These are phyloP conservation scores for Zanthoxylum bungeanum DNA, from an alignment of 345 rosid genomes.

Conservation along the genomic window DNA sequence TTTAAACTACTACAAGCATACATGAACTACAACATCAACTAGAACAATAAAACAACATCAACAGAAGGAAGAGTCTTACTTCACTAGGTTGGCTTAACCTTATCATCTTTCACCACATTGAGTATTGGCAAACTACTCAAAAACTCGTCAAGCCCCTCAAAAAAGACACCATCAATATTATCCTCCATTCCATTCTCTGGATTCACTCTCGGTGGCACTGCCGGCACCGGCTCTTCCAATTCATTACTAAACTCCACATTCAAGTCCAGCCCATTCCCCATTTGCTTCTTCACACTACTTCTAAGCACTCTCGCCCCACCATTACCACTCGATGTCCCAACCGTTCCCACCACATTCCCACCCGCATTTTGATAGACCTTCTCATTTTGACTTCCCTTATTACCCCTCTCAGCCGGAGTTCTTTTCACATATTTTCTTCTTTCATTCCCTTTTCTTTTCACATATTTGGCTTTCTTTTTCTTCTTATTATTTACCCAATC, in stretches of 20 bases:
- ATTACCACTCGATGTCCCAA: slow-evolving; percentile 20
- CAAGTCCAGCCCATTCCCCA: slow-evolving; percentile 70
- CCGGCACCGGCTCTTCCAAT: slow-evolving; percentile 59
- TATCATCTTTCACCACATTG: no score
- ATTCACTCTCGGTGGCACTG: slow-evolving; percentile 32
- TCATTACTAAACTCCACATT: slow-evolving; percentile 96
- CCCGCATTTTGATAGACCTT: slow-evolving; percentile 31
- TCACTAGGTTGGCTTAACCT: no score
- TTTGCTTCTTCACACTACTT: slow-evolving; percentile 44
- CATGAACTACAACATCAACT: slow-evolving; percentile 7
- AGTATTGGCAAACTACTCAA: slow-evolving; percentile 91
- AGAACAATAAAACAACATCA: slow-evolving; percentile 28
- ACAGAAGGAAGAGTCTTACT: slow-evolving; percentile 32
- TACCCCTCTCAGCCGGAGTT: slow-evolving; percentile 32
- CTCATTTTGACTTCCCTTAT: no score
- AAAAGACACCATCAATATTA: slow-evolving; percentile 77
- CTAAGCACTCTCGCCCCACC: slow-evolving; percentile 31
- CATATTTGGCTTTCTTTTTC: slow-evolving; percentile 43
- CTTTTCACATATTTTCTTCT: slow-evolving; percentile 36
- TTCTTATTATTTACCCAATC: slow-evolving; percentile 47
- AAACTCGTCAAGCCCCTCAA: slow-evolving; percentile 96
- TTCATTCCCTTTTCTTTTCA: slow-evolving; percentile 39
- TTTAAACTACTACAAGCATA: slow-evolving; percentile 32
- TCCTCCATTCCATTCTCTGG: slow-evolving; percentile 66
- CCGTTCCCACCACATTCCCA: slow-evolving; percentile 7